These are phyloP conservation scores for Fraxinus americana DNA, from an alignment of 257 asterid species.

Conservation along the genomic window DNA sequence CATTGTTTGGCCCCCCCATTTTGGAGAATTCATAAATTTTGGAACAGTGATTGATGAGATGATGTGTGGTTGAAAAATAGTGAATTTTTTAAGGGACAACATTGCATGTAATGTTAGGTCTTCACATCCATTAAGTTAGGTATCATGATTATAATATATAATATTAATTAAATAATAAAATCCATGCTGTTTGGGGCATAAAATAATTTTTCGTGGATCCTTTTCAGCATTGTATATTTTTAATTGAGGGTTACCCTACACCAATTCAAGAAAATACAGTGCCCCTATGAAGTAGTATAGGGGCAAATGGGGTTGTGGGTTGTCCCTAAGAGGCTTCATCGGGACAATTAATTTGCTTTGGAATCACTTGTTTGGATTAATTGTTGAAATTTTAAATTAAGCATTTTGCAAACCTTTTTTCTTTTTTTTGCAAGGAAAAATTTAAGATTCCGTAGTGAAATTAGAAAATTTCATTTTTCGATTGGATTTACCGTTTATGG, in stretches of 20 bases:
- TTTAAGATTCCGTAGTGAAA: too few relatives aligned
- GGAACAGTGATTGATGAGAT: too few relatives aligned
- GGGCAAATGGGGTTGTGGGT: not conserved
- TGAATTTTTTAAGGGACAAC: not conserved
- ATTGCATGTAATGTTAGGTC: not conserved
- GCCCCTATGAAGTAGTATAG: not conserved
- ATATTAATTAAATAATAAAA: too few relatives aligned
- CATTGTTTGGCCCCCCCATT: too few relatives aligned
- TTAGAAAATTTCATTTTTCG: too few relatives aligned
- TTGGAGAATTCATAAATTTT: too few relatives aligned
- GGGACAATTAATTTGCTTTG: slow-evolving; percentile 1
- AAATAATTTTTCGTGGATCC: not conserved
- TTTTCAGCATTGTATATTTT: not conserved
- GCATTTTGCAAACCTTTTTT: not conserved
- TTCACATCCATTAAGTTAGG: not conserved
- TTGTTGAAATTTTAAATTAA: not conserved
- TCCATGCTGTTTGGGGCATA: too few relatives aligned
- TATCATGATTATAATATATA: too few relatives aligned
- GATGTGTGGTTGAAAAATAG: too few relatives aligned
- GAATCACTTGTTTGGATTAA: not conserved
- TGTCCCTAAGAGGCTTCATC: not conserved
- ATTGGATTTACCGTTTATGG: too few relatives aligned
- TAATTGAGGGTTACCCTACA: not conserved
- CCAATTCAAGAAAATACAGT: not conserved
- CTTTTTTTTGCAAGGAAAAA: too few relatives aligned